Evolutionary conservation across 2,329 filamentous ascomycete species (phyloP).

Genomic region (Calonectria hongkongensis): DNA sequence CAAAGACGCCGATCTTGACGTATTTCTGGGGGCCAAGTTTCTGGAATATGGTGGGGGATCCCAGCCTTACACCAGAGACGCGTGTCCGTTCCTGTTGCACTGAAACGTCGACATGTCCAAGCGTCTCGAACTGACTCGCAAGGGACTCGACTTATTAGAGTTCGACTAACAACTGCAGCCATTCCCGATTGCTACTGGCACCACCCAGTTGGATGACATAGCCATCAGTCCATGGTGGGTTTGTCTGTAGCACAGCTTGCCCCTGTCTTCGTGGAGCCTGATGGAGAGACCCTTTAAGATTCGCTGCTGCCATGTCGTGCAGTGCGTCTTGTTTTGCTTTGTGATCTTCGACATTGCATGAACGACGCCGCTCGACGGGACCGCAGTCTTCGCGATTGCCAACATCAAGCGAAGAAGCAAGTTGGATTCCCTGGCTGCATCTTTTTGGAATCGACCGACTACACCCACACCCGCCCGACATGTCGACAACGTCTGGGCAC

Average conservation of each 20-base stretch:
- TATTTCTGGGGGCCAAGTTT: neutral
- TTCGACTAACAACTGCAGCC: constrained; percentile 13
- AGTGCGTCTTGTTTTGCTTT: neutral
- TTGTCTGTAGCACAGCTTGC: neutral
- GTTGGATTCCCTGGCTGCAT: neutral
- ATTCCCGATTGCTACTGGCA: constrained; percentile 20
- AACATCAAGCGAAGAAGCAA: neutral
- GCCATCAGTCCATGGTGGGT: constrained; percentile 11
- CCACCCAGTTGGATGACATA: neutral
- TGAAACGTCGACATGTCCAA: constrained; percentile 13
- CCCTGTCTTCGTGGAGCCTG: constrained; percentile 5
- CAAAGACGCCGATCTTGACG: neutral
- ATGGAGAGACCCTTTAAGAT: constrained; percentile 11
- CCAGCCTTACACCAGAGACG: neutral
- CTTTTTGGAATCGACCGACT: neutral
- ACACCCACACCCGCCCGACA: neutral
- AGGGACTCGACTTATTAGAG: constrained; percentile 5
- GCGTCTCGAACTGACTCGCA: constrained; percentile 10
- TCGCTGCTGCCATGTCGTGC: neutral
- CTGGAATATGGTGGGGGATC: constrained; percentile 4
- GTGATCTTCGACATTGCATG: constrained; percentile 13
- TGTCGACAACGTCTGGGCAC: constrained; percentile 11
- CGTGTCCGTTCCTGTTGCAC: neutral
- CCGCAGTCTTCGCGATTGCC: neutral
- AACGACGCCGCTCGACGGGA: constrained; percentile 5